Evolutionary conservation across 805 yeast species (phyloP), one percentile per base, ranked within the genome.

Genomic region (Metschnikowia reukaufii): DNA sequence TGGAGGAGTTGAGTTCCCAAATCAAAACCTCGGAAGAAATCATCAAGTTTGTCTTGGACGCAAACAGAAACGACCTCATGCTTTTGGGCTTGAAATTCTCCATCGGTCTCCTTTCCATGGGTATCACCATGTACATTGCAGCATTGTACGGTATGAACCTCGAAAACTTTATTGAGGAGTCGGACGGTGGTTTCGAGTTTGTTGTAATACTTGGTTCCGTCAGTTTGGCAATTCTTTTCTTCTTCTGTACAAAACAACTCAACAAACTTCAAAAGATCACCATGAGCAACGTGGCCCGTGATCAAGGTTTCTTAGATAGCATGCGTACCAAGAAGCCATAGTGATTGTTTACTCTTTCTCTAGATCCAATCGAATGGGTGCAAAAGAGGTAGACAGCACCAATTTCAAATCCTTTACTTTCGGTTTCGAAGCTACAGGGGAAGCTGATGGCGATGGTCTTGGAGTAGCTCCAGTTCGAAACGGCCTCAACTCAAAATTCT

Each of bases 141-240:
- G 86, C 97, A 0, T 70, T 89, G 9, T 94, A 91, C 65, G 99
- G 99, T 30, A 94, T 94, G 99, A 94, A 94, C 66, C 71, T 94
- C 63, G 88, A 86, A 60, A 94, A 92, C 66, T 90, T 87, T 61
- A 83, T 94, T 18, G 99, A 94, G 63, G 96, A 90, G 47, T 70
- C 82, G 1, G 77, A 78, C 45, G 75, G 77, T 52, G 97, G 97
- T 27, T 87, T 89, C 61, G 72, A 68, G 49, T 36, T 58, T 6
- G 63, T 70, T 5, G 62, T 81, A 1, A 63, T 74, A 1, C 50
- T 73, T 1, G 70, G 84, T 0, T 68, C 82, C 2, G 59, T 79
- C 8, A 42, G 67, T 3, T 55, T 79, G 30, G 46, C 74, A 0
- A 54, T 70, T 6, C 68, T 90, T 9, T 78, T 88, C 44, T 60